These are phyloP conservation scores for Aspergillus chevalieri DNA, from an alignment of 2,329 filamentous ascomycete species.

Conservation along the genomic window DNA sequence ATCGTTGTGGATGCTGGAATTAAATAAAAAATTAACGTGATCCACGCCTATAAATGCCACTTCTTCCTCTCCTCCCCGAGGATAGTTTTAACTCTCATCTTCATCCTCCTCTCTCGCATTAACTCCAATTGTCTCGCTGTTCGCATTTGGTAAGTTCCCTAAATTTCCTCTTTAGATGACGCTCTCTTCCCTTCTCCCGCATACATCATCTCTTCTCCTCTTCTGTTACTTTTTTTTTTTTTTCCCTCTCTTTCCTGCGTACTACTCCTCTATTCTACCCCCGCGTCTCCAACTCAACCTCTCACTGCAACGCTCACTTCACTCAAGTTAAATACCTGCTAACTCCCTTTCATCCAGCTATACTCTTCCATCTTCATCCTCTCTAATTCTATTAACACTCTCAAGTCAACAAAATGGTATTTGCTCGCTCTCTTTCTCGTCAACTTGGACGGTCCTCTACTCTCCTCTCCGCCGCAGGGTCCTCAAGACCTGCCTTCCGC, in stretches of 20 bases:
- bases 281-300: not conserved
- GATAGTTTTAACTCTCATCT: no score
- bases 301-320: conserved; percentile 1
- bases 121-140: no score
- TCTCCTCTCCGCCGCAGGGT: conserved; percentile 39
- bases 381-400: conserved; percentile 2
- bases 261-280: not conserved
- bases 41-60: no score
- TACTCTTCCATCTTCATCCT: not conserved
- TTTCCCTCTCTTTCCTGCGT: not conserved
- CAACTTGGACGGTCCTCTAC: conserved; percentile 49
- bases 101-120: no score
- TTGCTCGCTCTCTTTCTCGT: conserved; percentile 56
- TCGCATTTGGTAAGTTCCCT: no score
- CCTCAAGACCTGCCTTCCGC: conserved; percentile 29
- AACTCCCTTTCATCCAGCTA: not conserved
- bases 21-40: no score
- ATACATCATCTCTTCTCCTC: conserved; percentile 1
- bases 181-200: not conserved
- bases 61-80: no score
- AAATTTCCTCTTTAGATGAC: not conserved
- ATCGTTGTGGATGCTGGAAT: no score
- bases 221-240: conserved; percentile 16
- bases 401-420: conserved; percentile 50
- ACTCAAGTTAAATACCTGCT: conserved; percentile 1